phyloP scores from a whole-genome alignment of 2,329 filamentous ascomycete species.

The Akanthomyces lecanii region DNA sequence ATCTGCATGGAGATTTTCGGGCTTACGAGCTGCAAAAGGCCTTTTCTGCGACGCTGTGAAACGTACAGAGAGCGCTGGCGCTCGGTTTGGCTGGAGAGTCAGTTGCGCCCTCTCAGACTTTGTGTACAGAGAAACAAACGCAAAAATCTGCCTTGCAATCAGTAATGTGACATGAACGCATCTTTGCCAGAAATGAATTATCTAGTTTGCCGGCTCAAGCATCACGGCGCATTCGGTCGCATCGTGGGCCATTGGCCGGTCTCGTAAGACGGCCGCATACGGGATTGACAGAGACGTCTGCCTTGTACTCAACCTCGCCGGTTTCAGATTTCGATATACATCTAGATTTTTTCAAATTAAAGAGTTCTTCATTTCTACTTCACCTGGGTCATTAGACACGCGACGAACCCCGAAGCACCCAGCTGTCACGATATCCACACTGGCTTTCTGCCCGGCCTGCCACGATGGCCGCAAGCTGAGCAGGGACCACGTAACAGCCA shows the following conservation, averaged over 20 bases:
- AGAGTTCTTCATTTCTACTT: neutral
- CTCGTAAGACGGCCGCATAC: conserved; percentile 9
- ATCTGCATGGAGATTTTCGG: neutral
- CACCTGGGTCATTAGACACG: neutral
- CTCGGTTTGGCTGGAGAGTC: neutral
- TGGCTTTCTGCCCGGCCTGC: neutral
- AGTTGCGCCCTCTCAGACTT: neutral
- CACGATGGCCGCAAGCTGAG: neutral
- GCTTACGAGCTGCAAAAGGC: neutral
- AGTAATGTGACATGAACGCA: neutral
- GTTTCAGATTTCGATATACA: neutral
- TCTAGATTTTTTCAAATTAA: neutral
- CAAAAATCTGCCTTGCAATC: neutral
- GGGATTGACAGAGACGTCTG: neutral
- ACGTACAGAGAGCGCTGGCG: neutral
- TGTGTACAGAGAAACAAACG: neutral
- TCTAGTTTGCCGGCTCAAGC: neutral
- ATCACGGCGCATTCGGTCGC: neutral
- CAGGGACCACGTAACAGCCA: neutral
- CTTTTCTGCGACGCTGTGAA: neutral
- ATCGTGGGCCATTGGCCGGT: neutral
- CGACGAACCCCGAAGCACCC: neutral
- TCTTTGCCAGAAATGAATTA: neutral
- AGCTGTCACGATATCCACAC: neutral
- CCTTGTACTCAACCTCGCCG: conserved; percentile 13